Evolutionary conservation across 208 protist species (phyloP).

Genomic region (Acanthamoeba divionensis): DNA sequence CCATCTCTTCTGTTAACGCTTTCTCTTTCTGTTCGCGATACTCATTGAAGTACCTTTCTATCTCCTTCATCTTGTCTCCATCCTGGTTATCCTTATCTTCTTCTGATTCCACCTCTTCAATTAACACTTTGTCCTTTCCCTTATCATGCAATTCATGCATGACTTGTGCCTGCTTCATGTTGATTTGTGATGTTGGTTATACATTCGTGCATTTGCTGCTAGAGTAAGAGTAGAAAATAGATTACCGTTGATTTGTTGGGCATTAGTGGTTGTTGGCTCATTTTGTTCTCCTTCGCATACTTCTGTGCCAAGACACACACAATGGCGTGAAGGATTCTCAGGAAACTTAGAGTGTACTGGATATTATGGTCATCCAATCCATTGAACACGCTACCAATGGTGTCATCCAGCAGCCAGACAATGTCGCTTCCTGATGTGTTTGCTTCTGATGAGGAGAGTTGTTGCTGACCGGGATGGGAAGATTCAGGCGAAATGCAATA

Average conservation of each 20-base stretch:
- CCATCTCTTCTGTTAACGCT: background rate
- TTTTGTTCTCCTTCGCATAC: background rate
- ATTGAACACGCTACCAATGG: conserved; percentile 9
- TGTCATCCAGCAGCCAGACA: conserved; percentile 33
- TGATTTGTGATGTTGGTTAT: too few species aligned
- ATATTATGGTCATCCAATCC: conserved; percentile 6
- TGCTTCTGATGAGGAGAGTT: too few species aligned
- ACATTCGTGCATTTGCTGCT: too few species aligned
- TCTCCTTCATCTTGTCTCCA: background rate
- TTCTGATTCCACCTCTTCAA: background rate
- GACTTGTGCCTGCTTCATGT: too few species aligned
- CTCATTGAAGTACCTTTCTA: background rate
- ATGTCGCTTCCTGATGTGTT: background rate
- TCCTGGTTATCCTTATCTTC: conserved; percentile 27
- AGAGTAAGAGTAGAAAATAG: too few species aligned
- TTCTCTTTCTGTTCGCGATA: background rate
- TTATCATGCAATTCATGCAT: too few species aligned
- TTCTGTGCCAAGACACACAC: conserved; percentile 7
- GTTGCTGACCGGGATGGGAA: too few species aligned
- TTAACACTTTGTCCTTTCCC: too few species aligned
- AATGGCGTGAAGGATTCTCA: conserved; percentile 1
- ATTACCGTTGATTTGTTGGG: too few species aligned
- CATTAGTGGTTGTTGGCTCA: too few species aligned
- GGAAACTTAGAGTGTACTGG: conserved; percentile 10
- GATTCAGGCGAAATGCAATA: too few species aligned